phyloP scores from a whole-genome alignment of 441 rosid genomes.

The Pelargonium citronellum region DNA sequence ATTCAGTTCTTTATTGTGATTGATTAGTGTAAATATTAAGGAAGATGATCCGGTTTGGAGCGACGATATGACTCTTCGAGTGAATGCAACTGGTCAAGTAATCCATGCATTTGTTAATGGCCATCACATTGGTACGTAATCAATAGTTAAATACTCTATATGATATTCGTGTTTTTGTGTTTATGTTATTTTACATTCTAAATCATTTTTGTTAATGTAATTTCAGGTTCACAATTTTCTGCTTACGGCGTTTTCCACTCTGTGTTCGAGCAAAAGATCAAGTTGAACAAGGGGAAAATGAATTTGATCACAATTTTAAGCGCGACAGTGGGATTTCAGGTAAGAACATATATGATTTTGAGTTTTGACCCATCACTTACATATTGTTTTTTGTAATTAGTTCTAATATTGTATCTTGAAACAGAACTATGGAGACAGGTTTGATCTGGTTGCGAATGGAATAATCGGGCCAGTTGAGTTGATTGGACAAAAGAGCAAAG shows the following conservation, averaged over 20 bases:
- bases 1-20: neutral
- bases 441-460: slow-evolving; percentile 18
- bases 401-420: neutral
- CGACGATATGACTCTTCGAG: slow-evolving; percentile 12
- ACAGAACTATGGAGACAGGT: slow-evolving; percentile 28
- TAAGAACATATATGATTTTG: neutral
- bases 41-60: slow-evolving; percentile 9
- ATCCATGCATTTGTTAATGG: slow-evolving; percentile 29
- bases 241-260: neutral
- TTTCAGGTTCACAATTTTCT: slow-evolving; percentile 15
- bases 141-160: neutral
- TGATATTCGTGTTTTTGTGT: neutral
- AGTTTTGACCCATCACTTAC: neutral
- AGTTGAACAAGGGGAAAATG: slow-evolving; percentile 10
- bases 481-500: neutral
- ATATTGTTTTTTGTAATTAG: too few relatives aligned
- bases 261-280: neutral
- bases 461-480: slow-evolving; percentile 23
- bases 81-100: slow-evolving; percentile 20
- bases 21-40: slow-evolving; percentile 15
- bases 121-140: slow-evolving; percentile 19
- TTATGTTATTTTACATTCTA: neutral
- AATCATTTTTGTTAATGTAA: neutral
- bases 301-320: slow-evolving; percentile 15
- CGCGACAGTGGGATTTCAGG: slow-evolving; percentile 22